Evolutionary conservation across 1,139 yeast genomes (phyloP).

Genomic region (Scheffersomyces lignicola): DNA sequence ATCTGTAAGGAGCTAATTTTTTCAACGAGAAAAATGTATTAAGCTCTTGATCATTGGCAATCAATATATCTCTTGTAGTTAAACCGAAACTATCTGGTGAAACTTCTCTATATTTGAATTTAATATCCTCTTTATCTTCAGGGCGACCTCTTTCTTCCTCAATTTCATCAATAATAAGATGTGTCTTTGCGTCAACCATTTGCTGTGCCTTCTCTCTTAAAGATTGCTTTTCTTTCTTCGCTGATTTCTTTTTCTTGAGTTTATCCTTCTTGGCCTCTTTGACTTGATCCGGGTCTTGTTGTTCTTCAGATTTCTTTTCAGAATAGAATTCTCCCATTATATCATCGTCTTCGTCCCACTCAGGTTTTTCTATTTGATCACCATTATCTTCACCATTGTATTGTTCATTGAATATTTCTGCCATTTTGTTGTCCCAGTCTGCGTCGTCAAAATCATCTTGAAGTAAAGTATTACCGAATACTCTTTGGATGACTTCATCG

Average conservation of each 20-base stretch:
- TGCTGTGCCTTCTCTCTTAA: conserved; percentile 69
- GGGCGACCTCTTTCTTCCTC: conserved; percentile 63
- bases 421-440: conserved; percentile 90
- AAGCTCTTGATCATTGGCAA: conserved; percentile 86
- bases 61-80: conserved; percentile 78
- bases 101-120: conserved; percentile 87
- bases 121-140: conserved; percentile 41
- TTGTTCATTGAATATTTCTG: conserved; percentile 81
- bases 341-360: conserved; percentile 37
- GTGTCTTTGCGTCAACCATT: conserved; percentile 53
- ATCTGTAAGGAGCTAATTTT: conserved; percentile 90
- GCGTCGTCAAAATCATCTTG: conserved; percentile 88
- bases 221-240: conserved; percentile 62
- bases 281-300: conserved; percentile 26
- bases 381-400: conserved; percentile 53
- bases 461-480: conserved; percentile 71
- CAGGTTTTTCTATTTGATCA: conserved; percentile 44
- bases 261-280: conserved; percentile 47
- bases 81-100: conserved; percentile 94
- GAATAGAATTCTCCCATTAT: conserved; percentile 23
- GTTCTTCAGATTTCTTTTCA: conserved; percentile 14
- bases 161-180: conserved; percentile 56
- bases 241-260: conserved; percentile 54
- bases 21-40: conserved; percentile 85
- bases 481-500: conserved; percentile 60